Percentiles rank a stretch among this genome's conserved stretches.
Evolutionary conservation across 352 stramenopile species (phyloP).

Genomic region (Globisporangium cystogenes): DNA sequence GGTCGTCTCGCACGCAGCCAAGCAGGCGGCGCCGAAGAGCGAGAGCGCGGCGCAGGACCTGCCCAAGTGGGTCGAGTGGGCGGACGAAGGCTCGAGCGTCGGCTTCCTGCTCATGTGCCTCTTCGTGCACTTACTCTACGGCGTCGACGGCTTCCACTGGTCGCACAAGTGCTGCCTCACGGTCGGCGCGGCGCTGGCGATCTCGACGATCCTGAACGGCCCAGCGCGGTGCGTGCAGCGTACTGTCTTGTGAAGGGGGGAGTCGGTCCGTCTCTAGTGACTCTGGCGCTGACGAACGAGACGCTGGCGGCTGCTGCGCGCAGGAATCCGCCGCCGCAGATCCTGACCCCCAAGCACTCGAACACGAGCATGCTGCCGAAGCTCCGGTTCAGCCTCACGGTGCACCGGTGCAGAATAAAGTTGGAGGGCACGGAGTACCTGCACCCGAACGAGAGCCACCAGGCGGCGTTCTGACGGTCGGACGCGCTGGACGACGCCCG

Average conservation of each 20-base stretch:
- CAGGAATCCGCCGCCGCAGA: conserved; percentile 21
- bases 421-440: conserved; percentile 70
- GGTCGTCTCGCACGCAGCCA: conserved; percentile 41
- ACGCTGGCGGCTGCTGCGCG: no score
- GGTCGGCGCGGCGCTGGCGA: conserved; percentile 67
- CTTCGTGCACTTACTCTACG: conserved; percentile 79
- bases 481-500: not conserved
- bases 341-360: conserved; percentile 37
- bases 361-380: conserved; percentile 60
- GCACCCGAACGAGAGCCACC: conserved; percentile 27
- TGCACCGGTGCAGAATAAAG: conserved; percentile 77
- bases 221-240: conserved; percentile 23
- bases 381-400: conserved; percentile 73
- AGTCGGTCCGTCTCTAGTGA: no score
- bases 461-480: conserved; percentile 1
- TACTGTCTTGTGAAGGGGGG: no score
- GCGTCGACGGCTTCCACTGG: conserved; percentile 83
- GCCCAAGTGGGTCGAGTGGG: conserved; percentile 68
- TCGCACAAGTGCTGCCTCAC: conserved; percentile 84
- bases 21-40: conserved; percentile 19
- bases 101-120: conserved; percentile 81
- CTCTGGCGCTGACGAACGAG: no score
- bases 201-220: conserved; percentile 77
- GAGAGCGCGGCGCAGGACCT: conserved; percentile 25
- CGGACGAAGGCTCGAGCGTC: conserved; percentile 73